Base-by-base conservation (phyloP, 148 eudicot genomes). In the Camellia sinensis region DNA sequence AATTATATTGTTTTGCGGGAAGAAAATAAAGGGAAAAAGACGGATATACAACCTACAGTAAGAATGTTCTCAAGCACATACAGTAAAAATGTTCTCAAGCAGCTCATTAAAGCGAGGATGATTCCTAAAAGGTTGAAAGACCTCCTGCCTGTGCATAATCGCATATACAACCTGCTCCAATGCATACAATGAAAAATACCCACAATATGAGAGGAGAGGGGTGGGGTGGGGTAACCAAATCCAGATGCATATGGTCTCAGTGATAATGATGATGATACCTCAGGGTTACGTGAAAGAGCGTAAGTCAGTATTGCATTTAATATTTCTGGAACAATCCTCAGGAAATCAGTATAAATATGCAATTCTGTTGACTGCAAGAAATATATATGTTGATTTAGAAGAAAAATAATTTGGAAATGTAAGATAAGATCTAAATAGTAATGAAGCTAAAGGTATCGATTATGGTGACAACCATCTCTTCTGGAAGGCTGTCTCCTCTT, bases 111-210 rank as follows among this genome's bases (percentile, higher is more conserved):
- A 95, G 75, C 97, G 90, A 19, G 97, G 97, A 86, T 95, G 97
- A 81, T 82, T 92, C 86, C 87, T 89, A 87, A 92, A 95, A 67
- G 99, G 97, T 73, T 89, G 90, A 81, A 95, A 95, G 72, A 95
- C 92, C 88, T 95, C 99, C 84, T 95, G 93, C 82, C 97, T 87
- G 74, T 95, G 99, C 99, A 95, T 89, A 79, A 93, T 88, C 11
- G 99, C 97, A 88, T 95, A 95, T 77, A 95, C 92, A 79, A 95
- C 99, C 99, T 95, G 90, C 80, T 79, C n/a, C 77, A 52, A 54
- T 22, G 74, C 40, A 52, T 37, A 54, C 18, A 81, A 59, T 15
- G 61, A 43, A 68, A 22, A 67, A 65, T 57, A 67, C 57, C 69
- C 62, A 66, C n/a, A 61, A 59, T 1, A 77, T 48, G 63, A 45